A percentile compares a stretch with the other conserved stretches of the same genome.
Conservation (phyloP, 192 early-diverging fungal genomes). For the Hyaloraphidium curvatum region DNA sequence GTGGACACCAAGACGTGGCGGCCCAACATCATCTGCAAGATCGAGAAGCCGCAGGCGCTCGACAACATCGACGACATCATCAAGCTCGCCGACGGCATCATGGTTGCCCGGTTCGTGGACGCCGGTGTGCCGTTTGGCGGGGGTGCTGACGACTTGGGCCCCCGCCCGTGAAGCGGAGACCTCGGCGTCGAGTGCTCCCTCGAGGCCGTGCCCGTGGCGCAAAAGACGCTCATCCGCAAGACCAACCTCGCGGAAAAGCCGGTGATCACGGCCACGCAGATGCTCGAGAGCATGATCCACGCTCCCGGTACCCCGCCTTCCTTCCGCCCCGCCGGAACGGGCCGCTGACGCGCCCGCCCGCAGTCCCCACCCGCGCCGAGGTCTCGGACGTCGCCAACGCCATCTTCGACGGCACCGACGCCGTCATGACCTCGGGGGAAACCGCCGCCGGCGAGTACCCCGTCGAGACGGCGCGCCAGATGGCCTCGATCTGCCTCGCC, state of each 20-base stretch:
- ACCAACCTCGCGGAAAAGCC: conserved; percentile 12
- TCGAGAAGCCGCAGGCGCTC: conserved; percentile 32
- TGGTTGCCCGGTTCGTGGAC: conserved; percentile 20
- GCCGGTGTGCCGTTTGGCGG: neutral
- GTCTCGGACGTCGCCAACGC: conserved; percentile 39
- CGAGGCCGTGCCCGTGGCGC: conserved; percentile 30
- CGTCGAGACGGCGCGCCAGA: conserved; percentile 26
- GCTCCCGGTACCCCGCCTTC: too few species aligned
- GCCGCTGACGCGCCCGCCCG: too few species aligned
- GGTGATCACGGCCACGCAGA: conserved; percentile 39
- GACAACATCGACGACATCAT: conserved; percentile 33
- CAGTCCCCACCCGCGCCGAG: conserved; percentile 33
- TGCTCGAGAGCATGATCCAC: conserved; percentile 35
- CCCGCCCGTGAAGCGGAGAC: conserved; percentile 16
- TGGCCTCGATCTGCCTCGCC: conserved; percentile 22
- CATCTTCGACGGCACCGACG: conserved; percentile 31
- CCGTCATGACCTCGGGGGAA: conserved; percentile 29
- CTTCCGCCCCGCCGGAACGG: too few species aligned
- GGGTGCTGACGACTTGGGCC: neutral
- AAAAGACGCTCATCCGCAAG: conserved; percentile 33
- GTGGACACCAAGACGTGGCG: conserved; percentile 14
- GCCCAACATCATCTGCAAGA: conserved; percentile 32
- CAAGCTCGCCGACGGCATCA: conserved; percentile 26
- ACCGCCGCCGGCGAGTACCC: conserved; percentile 29
- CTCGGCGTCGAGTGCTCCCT: conserved; percentile 30